Evolutionary conservation across 257 asterid species (phyloP).

Genomic region (Jasminum sambac): DNA sequence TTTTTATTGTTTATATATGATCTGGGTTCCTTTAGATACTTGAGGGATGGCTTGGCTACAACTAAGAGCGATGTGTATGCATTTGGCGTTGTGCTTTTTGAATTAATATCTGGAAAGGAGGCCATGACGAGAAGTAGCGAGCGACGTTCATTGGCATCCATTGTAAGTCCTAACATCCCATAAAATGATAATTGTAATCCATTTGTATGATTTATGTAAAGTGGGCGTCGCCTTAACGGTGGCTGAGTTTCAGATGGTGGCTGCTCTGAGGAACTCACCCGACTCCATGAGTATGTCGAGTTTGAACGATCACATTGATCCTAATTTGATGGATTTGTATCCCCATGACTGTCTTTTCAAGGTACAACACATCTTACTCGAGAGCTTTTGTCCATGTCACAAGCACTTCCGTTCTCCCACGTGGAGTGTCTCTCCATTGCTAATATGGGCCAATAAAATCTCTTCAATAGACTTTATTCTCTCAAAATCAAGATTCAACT

Average conservation of each 20-base stretch:
- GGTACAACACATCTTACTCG: slow-evolving; percentile 41
- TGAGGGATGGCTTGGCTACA: slow-evolving; percentile 86
- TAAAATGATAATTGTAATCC: neutral
- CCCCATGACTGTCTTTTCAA: slow-evolving; percentile 93
- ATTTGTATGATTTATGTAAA: too few relatives aligned
- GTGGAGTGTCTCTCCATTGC: too few relatives aligned
- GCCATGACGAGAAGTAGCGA: slow-evolving; percentile 81
- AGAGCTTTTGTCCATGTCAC: neutral
- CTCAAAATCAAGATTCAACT: too few relatives aligned
- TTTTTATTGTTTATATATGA: slow-evolving; percentile 26
- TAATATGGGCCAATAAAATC: too few relatives aligned
- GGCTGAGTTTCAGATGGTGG: slow-evolving; percentile 71
- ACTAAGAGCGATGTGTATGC: slow-evolving; percentile 93
- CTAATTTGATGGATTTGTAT: slow-evolving; percentile 71
- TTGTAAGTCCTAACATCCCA: slow-evolving; percentile 56
- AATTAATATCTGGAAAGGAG: slow-evolving; percentile 86
- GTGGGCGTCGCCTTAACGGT: slow-evolving; percentile 7
- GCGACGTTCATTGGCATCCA: slow-evolving; percentile 81
- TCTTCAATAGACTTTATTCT: too few relatives aligned
- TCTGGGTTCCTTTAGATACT: slow-evolving; percentile 52
- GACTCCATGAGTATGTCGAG: slow-evolving; percentile 81
- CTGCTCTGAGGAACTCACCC: slow-evolving; percentile 72
- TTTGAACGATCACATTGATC: slow-evolving; percentile 81
- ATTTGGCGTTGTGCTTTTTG: slow-evolving; percentile 88
- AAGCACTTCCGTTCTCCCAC: too few relatives aligned